Evolutionary conservation across 345 rosid genomes (phyloP), one percentile per base, ranked within the genome.

Genomic region (Citrus reticulata): DNA sequence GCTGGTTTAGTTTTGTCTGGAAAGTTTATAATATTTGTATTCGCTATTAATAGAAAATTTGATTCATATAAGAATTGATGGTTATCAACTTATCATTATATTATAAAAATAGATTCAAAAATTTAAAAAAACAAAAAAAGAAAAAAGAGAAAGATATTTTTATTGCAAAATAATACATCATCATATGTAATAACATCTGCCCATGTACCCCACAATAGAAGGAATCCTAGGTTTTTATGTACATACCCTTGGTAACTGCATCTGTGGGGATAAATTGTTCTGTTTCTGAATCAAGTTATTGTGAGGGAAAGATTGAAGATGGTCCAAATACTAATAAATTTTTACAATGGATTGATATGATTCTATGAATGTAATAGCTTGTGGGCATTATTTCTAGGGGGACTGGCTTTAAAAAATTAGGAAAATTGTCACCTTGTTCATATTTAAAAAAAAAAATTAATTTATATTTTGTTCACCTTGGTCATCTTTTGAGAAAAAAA

Each of bases 221-320:
- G 66, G 81, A 73, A 81, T 77, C 81, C 81, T 77, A 77, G 84
- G 78, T 73, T 67, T 73, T 67, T 72, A 17, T 65, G 16, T 65
- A 13, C 51, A n/a, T 20, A 19, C 24, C 4, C 75, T 55, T 5
- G 13, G 67, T 20, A 34, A 13, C 6, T 30, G 40, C 79, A 57
- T 46, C 51, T 46, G 13, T 46, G 54, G 14, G 39, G 61, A 49
- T 64, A 13, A 30, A 22, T 58, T 65, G 10, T 75, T 75, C 22
- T 40, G 2, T 63, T 70, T 19, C 22, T 34, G 22, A 46, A 30
- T 64, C 22, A 64, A 64, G 19, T 19, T 27, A 3, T 0, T 0
- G 17, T 5, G 11, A 16, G n/a, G 17, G 35, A 70, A 70, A 27
- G 2, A 46, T 49, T 70, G 49, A 20, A 32, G 30, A 14, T 14